These are phyloP conservation scores for Rosa chinensis DNA, from an alignment of 306 rosid species.

Conservation along the genomic window DNA sequence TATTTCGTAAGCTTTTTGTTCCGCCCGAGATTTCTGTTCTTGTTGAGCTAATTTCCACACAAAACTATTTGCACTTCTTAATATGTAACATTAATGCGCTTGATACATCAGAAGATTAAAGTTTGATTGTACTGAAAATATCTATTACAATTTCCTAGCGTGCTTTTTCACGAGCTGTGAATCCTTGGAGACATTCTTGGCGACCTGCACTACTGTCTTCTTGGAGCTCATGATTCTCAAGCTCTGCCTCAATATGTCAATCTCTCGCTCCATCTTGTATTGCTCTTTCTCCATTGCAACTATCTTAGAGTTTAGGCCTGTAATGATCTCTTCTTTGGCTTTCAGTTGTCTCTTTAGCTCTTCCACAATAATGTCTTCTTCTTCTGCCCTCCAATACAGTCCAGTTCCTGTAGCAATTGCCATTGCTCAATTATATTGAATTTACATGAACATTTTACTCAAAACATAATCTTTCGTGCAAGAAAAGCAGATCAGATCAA, in stretches of 20 bases:
- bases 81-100: neutral
- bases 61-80: neutral
- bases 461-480: neutral
- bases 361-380: constrained; percentile 56
- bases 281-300: constrained; percentile 58
- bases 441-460: neutral
- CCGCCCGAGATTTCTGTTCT: neutral
- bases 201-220: constrained; percentile 30
- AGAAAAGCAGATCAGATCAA: neutral
- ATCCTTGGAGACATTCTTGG: constrained; percentile 38
- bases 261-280: constrained; percentile 62
- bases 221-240: constrained; percentile 67
- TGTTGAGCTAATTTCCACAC: neutral
- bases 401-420: constrained; percentile 50
- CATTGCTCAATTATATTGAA: neutral
- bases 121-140: neutral
- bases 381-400: constrained; percentile 70
- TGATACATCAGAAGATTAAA: neutral
- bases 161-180: constrained; percentile 22
- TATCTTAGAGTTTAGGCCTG: constrained; percentile 40
- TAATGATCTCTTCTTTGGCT: constrained; percentile 63
- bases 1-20: neutral
- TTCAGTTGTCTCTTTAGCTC: constrained; percentile 53
- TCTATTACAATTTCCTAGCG: neutral
- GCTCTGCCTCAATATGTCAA: constrained; percentile 88